phyloP scores from a whole-genome alignment of 179 eudicot genomes.

The Amaranthus tricolor region DNA sequence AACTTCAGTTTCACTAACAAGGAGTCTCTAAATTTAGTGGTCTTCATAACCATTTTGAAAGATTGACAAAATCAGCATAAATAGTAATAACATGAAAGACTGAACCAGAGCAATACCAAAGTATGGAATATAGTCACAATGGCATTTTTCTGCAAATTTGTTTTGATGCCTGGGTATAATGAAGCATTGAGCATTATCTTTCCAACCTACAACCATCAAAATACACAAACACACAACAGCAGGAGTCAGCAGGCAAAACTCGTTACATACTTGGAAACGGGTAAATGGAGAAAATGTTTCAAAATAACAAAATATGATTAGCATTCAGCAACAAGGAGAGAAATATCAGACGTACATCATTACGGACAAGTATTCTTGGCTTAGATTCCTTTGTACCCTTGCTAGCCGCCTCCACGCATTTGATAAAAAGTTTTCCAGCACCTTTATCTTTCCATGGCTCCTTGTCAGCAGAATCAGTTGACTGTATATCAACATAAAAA shows the following conservation, averaged over 20 bases:
- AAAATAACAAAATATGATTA: not conserved
- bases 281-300: not conserved
- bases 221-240: constrained; percentile 10
- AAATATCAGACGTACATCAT: constrained; percentile 61
- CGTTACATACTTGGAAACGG: not conserved
- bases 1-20: not conserved
- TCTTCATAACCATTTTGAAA: too few relatives aligned
- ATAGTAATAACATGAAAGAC: not conserved
- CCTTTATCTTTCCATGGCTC: constrained; percentile 95
- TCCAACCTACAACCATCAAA: constrained; percentile 65
- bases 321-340: not conserved
- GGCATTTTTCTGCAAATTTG: constrained; percentile 71
- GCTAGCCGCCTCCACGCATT: constrained; percentile 66
- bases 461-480: constrained; percentile 75
- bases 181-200: constrained; percentile 79
- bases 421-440: constrained; percentile 76
- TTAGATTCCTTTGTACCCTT: constrained; percentile 91
- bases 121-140: constrained; percentile 87
- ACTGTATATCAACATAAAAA: constrained; percentile 40
- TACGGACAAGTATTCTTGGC: constrained; percentile 81
- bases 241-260: constrained; percentile 11
- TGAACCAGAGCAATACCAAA: constrained; percentile 43
- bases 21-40: not conserved
- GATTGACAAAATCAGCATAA: too few relatives aligned
- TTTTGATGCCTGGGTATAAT: constrained; percentile 78